These are phyloP conservation scores for Aegilops tauschii DNA, from an alignment of 176 grass and related monocot species.

Conservation along the genomic window DNA sequence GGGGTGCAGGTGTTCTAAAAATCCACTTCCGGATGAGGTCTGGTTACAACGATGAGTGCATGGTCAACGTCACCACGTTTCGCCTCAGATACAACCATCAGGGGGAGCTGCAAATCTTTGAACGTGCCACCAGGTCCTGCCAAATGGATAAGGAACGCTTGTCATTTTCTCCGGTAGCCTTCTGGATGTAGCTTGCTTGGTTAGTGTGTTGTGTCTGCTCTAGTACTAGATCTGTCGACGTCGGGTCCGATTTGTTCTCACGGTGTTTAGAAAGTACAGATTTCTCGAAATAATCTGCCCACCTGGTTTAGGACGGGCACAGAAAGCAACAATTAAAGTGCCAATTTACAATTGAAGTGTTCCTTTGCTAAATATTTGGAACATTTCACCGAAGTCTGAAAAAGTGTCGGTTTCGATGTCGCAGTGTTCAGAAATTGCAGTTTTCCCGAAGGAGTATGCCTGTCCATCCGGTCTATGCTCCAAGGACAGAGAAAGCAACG, in stretches of 20 bases:
- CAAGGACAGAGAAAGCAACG: constrained; percentile 4
- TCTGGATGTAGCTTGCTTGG: background rate
- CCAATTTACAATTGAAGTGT: no score
- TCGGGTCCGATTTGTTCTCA: background rate
- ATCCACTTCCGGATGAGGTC: background rate
- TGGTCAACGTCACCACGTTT: background rate
- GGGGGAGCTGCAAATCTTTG: background rate
- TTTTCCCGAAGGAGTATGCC: no score
- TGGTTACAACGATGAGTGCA: background rate
- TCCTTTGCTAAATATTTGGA: no score
- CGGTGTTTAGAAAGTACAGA: background rate
- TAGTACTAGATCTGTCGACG: no score
- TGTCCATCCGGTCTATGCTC: no score
- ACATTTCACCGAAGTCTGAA: no score
- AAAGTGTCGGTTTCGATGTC: no score
- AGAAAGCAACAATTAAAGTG: no score
- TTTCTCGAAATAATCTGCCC: constrained; percentile 3
- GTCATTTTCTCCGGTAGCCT: background rate
- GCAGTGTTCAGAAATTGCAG: no score
- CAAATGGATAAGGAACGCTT: background rate
- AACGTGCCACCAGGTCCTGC: background rate
- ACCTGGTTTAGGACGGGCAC: background rate
- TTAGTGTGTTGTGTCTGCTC: no score
- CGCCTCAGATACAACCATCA: background rate
- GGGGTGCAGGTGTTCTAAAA: no score